phyloP scores from a whole-genome alignment of 2,329 filamentous ascomycete species.

The Tolypocladium amazonense region DNA sequence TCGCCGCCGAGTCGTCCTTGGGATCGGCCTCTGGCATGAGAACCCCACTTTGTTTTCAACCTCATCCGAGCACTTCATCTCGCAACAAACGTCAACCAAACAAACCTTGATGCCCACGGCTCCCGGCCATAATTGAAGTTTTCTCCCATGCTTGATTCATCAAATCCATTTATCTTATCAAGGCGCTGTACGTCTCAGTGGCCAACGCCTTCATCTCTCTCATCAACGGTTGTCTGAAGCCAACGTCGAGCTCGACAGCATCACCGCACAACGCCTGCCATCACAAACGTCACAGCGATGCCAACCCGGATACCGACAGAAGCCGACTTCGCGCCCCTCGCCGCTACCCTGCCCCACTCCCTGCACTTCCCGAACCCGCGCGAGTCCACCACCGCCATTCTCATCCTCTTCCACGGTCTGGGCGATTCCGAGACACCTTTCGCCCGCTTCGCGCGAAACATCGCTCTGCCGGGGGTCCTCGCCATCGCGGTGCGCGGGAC shows the following conservation, averaged over 20 bases:
- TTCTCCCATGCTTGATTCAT: neutral
- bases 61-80: neutral
- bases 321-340: conserved; percentile 36
- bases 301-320: conserved; percentile 38
- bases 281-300: conserved; percentile 15
- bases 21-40: neutral
- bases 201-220: neutral
- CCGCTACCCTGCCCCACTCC: conserved; percentile 29
- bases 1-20: neutral
- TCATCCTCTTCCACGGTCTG: conserved; percentile 75
- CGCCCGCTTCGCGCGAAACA: conserved; percentile 52
- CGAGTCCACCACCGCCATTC: conserved; percentile 59
- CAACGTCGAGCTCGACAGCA: neutral
- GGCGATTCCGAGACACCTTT: conserved; percentile 67
- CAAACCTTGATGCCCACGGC: neutral
- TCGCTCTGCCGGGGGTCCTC: conserved; percentile 67
- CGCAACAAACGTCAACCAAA: neutral
- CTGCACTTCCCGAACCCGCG: conserved; percentile 40
- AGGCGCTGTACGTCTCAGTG: neutral
- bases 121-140: neutral
- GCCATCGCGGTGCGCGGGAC: conserved; percentile 66
- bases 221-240: neutral
- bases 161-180: neutral
- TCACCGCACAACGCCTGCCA: neutral
- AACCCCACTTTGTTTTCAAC: neutral